phyloP scores from a whole-genome alignment of 208 protist genomes.

The Hexamita inflata region DNA sequence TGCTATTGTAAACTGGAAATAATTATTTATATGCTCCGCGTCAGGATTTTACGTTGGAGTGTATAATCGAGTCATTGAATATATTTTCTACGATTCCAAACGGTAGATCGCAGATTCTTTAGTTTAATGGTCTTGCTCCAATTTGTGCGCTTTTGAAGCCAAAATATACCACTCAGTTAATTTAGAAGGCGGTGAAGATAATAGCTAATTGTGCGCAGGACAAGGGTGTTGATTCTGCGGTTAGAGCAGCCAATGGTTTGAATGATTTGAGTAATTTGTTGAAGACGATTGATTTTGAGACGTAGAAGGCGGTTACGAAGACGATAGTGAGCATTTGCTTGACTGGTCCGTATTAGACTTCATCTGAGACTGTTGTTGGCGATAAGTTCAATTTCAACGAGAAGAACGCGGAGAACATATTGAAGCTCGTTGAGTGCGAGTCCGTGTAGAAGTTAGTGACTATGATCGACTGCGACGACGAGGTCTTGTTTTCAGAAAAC shows the following conservation, averaged over 20 bases:
- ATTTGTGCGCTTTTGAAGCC: neutral
- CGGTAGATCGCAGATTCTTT: neutral
- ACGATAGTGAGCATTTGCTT: conserved; percentile 12
- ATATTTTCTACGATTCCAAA: neutral
- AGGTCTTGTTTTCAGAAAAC: no score
- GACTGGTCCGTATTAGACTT: conserved; percentile 2
- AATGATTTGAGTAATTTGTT: neutral
- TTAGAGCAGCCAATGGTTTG: conserved; percentile 8
- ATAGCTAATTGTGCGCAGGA: conserved; percentile 25
- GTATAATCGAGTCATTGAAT: neutral
- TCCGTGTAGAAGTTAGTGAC: neutral
- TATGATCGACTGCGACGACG: no score
- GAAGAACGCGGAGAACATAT: conserved; percentile 17
- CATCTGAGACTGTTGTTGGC: neutral
- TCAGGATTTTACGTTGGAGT: conserved; percentile 13
- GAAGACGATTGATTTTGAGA: neutral
- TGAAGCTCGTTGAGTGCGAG: neutral
- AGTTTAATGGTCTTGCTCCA: neutral
- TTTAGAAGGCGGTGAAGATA: neutral
- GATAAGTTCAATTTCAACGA: conserved; percentile 5
- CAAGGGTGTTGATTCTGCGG: conserved; percentile 1
- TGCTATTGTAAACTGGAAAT: no score
- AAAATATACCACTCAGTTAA: neutral
- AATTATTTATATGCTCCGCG: no score
- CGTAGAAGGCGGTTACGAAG: neutral